Evolutionary conservation across 106 monocot species (phyloP), one percentile per base, ranked within the genome.

Genomic region (Allium fistulosum): DNA sequence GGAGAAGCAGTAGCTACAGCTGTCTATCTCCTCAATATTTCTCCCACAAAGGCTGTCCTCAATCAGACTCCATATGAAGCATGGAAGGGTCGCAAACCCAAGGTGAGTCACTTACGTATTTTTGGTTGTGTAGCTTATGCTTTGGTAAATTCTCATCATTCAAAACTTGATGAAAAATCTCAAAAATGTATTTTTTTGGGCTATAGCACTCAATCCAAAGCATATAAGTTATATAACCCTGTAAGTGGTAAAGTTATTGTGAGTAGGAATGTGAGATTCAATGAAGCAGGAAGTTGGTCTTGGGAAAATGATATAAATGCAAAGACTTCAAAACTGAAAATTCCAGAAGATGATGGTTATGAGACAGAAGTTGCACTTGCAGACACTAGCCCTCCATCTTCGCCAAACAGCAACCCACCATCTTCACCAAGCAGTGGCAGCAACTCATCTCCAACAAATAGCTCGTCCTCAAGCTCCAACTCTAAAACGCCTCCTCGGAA

Each of bases 101-200:
- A 14, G 4, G 51, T 72, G 10, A 53, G 46, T 53, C 72, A 72
- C 1, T 11, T 72, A 11, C 59, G 51, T 17, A 8, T 56, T 9
- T 58, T 69, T 63, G 22, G 53, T 4, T 52, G 72, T 49, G 55
- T 62, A 9, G 6, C 26, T 15, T 55, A 63, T 72, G 61, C 28
- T 28, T 61, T 53, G 50, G n/a, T 50, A 48, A 13, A 8, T 48
- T 22, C 26, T 14, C 61, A 14, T 3, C 48, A 14, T 11, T 4
- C 47, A 13, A 70, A 59, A 13, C 14, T 48, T 59, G 70, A 58
- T n/a, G 45, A 61, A 37, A 37, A 37, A 37, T 37, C 37, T 37
- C 5, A 2, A 5, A 37, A 37, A 37, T 37, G 37, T 37, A 71
- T 22, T 22, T 71, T 61, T 61, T 50, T 15, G 57, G n/a, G 57